Percentiles rank a stretch among this genome's conserved stretches.
phyloP scores from a whole-genome alignment of 2,329 filamentous ascomycete species.

The Curvularia sp. region DNA sequence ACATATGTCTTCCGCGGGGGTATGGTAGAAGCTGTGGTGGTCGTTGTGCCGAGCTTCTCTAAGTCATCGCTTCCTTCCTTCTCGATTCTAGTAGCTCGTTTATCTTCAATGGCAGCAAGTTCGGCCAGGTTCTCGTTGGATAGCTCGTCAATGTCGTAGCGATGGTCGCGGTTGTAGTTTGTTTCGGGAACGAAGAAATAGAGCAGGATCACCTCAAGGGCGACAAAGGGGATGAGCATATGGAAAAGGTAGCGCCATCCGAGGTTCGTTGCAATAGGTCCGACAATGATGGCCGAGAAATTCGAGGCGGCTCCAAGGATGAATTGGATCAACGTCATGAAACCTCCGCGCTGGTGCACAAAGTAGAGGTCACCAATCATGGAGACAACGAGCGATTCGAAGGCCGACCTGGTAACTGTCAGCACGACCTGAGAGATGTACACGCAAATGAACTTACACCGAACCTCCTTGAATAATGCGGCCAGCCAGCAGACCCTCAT shows the following conservation, averaged over 20 bases:
- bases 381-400: conserved; percentile 46
- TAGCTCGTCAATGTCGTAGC: conserved; percentile 43
- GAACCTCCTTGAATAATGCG: conserved; percentile 45
- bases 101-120: conserved; percentile 32
- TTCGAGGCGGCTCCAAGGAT: conserved; percentile 47
- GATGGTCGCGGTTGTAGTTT: conserved; percentile 53
- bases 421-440: conserved; percentile 20
- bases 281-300: conserved; percentile 47
- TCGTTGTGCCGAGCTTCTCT: conserved; percentile 30
- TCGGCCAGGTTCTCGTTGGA: conserved; percentile 38
- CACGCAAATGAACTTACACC: conserved; percentile 13
- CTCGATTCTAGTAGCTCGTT: conserved; percentile 7
- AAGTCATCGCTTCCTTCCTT: conserved; percentile 22
- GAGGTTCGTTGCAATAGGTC: conserved; percentile 44
- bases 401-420: conserved; percentile 36
- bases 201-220: conserved; percentile 53
- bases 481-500: conserved; percentile 41
- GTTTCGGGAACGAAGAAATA: conserved; percentile 61
- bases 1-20: conserved; percentile 47
- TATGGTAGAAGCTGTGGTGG: conserved; percentile 21
- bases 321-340: conserved; percentile 47
- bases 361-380: conserved; percentile 49
- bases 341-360: conserved; percentile 47
- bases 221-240: conserved; percentile 57
- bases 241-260: conserved; percentile 55